A percentile compares a stretch with the other conserved stretches of the same genome.
phyloP scores from a whole-genome alignment of 1,284 basidiomycete species.

The Taiwanofungus camphoratus region DNA sequence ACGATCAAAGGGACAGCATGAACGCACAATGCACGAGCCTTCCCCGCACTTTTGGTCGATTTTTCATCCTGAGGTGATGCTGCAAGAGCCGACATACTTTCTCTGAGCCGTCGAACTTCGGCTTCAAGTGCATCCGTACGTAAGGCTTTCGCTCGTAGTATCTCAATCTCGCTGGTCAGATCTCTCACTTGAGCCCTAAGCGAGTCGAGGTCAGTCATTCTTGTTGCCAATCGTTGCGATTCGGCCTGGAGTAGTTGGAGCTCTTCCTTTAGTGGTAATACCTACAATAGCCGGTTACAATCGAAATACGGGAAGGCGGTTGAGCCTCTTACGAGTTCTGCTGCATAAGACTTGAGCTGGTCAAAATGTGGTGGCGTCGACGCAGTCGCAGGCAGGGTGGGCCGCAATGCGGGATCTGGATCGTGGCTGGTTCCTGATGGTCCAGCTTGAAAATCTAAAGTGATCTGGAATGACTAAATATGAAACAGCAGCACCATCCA shows the following conservation, averaged over 20 bases:
- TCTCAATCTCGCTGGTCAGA: slow-evolving; percentile 19
- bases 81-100: neutral
- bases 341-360: slow-evolving; percentile 9
- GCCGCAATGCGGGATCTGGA: slow-evolving; percentile 3
- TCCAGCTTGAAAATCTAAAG: slow-evolving; percentile 21
- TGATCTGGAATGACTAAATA: neutral
- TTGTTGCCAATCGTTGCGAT: slow-evolving; percentile 22
- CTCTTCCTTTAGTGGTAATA: slow-evolving; percentile 50
- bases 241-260: slow-evolving; percentile 32
- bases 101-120: slow-evolving; percentile 18
- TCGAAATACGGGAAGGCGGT: neutral
- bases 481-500: neutral
- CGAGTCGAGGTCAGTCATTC: slow-evolving; percentile 32
- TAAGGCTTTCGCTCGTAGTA: slow-evolving; percentile 17
- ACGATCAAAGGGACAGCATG: neutral
- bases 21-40: slow-evolving; percentile 20
- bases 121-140: slow-evolving; percentile 15
- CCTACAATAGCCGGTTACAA: slow-evolving; percentile 27
- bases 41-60: slow-evolving; percentile 19
- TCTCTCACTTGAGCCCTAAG: slow-evolving; percentile 16
- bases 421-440: slow-evolving; percentile 24
- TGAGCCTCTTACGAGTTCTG: slow-evolving; percentile 12
- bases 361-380: neutral
- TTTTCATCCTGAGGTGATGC: neutral
- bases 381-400: neutral